These are phyloP conservation scores for Botrytis hyacinthi DNA, from an alignment of 2,329 filamentous ascomycete genomes.

Conservation along the genomic window DNA sequence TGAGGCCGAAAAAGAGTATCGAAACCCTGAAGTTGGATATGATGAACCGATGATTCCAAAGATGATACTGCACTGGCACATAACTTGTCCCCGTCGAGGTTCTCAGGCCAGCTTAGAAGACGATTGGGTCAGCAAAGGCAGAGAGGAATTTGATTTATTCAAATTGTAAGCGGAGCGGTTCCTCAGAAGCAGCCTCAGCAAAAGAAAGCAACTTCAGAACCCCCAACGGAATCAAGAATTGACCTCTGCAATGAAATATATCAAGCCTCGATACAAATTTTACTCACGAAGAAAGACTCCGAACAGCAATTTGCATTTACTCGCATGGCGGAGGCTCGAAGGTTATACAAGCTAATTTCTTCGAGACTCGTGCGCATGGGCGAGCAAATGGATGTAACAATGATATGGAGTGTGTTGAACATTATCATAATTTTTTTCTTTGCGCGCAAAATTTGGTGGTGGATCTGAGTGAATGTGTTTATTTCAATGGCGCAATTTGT, in stretches of 20 bases:
- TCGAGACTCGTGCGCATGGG: not conserved
- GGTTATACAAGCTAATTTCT: no score
- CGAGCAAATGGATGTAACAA: not conserved
- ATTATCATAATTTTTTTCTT: not conserved
- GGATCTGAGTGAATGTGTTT: not conserved
- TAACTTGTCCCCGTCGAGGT: constrained; percentile 7
- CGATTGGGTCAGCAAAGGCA: constrained; percentile 4
- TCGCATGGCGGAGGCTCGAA: not conserved
- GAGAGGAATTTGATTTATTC: constrained; percentile 18
- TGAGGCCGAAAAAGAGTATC: not conserved
- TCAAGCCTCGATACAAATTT: not conserved
- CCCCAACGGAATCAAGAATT: not conserved
- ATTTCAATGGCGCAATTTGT: not conserved
- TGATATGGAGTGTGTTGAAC: not conserved
- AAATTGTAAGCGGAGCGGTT: constrained; percentile 29
- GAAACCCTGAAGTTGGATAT: constrained; percentile 1
- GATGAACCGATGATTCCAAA: constrained; percentile 9
- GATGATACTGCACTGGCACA: constrained; percentile 13
- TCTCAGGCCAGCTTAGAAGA: constrained; percentile 4
- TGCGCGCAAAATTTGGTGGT: not conserved
- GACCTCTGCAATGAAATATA: not conserved
- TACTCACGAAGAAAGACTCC: not conserved
- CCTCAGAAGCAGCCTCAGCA: not conserved
- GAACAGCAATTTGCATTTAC: not conserved
- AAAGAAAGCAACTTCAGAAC: not conserved